These are phyloP conservation scores for Musa itinerans DNA, from an alignment of 176 grass and related monocot genomes.

Conservation along the genomic window DNA sequence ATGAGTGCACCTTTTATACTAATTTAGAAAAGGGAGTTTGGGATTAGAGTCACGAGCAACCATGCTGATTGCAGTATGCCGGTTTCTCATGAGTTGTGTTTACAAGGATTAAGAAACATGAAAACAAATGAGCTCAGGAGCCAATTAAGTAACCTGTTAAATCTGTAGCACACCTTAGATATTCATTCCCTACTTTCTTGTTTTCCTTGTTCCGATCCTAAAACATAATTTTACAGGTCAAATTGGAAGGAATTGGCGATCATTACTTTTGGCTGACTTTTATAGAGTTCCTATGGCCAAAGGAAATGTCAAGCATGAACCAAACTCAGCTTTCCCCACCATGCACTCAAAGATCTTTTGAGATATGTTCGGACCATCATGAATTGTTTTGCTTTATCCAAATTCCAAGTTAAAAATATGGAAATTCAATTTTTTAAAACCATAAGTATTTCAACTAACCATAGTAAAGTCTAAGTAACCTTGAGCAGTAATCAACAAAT, in stretches of 20 bases:
- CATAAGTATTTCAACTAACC: background rate
- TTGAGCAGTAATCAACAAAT: background rate
- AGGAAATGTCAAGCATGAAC: background rate
- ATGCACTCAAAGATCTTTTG: background rate
- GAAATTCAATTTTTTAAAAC: background rate
- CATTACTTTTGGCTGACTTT: too few species aligned
- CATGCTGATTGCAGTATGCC: background rate
- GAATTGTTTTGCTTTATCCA: background rate
- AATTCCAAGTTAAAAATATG: background rate
- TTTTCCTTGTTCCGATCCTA: background rate
- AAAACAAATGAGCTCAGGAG: too few species aligned
- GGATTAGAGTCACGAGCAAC: background rate
- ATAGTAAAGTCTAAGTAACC: background rate
- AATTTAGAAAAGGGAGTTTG: background rate
- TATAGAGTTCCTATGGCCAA: background rate
- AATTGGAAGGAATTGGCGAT: background rate
- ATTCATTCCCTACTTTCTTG: background rate
- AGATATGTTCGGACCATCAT: background rate
- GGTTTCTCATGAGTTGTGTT: too few species aligned
- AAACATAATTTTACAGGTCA: background rate
- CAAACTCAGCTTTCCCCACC: background rate
- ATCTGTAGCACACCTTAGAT: background rate
- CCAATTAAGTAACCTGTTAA: too few species aligned
- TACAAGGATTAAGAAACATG: too few species aligned
- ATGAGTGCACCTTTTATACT: background rate